A percentile compares a stretch with the other conserved stretches of the same genome.
phyloP scores from a whole-genome alignment of 768 basidiomycete genomes.

The Sporobolomyces phaffii region DNA sequence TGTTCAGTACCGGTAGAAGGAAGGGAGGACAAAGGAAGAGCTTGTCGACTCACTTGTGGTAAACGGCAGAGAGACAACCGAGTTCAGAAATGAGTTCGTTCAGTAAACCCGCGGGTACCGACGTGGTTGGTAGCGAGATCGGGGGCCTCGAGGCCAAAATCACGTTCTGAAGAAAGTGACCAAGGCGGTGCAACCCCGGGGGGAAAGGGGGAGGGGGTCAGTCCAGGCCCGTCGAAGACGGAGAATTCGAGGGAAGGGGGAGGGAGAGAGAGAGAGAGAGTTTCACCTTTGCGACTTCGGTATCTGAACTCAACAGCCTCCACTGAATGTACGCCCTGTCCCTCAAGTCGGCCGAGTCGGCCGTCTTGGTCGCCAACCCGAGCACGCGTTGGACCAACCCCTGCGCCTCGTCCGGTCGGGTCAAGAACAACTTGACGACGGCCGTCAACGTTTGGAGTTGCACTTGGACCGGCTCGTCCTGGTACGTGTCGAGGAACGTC shows the following conservation, averaged over 20 bases:
- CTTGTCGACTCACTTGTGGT: slow-evolving; percentile 60
- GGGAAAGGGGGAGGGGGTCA: too few species aligned
- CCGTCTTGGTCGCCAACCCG: slow-evolving; percentile 91
- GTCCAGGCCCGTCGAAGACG: too few species aligned
- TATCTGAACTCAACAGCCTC: slow-evolving; percentile 88
- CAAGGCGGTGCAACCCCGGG: too few species aligned
- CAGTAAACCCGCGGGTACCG: slow-evolving; percentile 74
- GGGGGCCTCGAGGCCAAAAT: slow-evolving; percentile 87
- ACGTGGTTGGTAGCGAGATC: slow-evolving; percentile 85
- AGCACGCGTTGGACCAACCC: slow-evolving; percentile 85
- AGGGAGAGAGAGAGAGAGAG: not conserved
- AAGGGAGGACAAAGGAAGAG: not conserved
- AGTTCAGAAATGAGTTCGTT: slow-evolving; percentile 90
- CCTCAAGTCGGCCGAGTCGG: slow-evolving; percentile 91
- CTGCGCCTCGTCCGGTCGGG: slow-evolving; percentile 88
- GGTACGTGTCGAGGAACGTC: slow-evolving; percentile 85
- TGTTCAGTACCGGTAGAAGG: not conserved
- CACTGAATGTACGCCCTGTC: slow-evolving; percentile 98
- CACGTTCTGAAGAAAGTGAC: slow-evolving; percentile 71
- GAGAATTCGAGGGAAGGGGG: not conserved
- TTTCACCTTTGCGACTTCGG: slow-evolving; percentile 85
- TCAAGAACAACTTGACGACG: slow-evolving; percentile 92
- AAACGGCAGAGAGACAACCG: slow-evolving; percentile 82
- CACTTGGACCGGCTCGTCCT: slow-evolving; percentile 61
- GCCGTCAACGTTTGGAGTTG: slow-evolving; percentile 67